These are phyloP conservation scores for Sanghuangporus baumii DNA, from an alignment of 1,284 basidiomycete genomes.

Conservation along the genomic window DNA sequence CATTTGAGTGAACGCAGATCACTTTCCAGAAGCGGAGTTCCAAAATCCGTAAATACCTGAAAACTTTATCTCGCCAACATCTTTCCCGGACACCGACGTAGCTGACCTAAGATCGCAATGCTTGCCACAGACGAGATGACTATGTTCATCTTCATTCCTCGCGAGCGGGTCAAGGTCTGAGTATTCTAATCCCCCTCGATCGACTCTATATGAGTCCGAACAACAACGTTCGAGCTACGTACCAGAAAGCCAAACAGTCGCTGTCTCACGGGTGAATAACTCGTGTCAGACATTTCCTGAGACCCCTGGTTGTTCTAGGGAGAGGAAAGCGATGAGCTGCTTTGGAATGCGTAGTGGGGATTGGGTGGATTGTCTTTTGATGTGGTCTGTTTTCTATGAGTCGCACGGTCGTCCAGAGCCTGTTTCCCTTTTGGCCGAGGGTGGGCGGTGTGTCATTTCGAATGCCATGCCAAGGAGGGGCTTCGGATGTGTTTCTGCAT, in stretches of 20 bases:
- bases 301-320: too few species aligned
- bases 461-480: too few species aligned
- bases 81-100: not conserved
- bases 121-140: not conserved
- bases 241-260: not conserved
- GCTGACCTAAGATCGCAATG: not conserved
- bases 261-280: too few species aligned
- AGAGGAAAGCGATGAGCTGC: not conserved
- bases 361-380: not conserved
- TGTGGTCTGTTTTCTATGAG: not conserved
- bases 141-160: not conserved
- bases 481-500: too few species aligned
- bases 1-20: too few species aligned
- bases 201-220: not conserved
- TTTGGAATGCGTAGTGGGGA: not conserved
- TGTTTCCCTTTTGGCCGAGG: not conserved
- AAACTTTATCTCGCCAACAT: too few species aligned
- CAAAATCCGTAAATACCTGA: too few species aligned
- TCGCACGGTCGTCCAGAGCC: not conserved
- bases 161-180: constrained; percentile 1
- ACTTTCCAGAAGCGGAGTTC: too few species aligned
- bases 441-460: not conserved
- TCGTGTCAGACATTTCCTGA: not conserved
- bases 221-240: not conserved
- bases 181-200: not conserved